A percentile compares a stretch with the other conserved stretches of the same genome.
Evolutionary conservation across 2,329 filamentous ascomycete species (phyloP).

Genomic region (Colletotrichum chlorophyti): DNA sequence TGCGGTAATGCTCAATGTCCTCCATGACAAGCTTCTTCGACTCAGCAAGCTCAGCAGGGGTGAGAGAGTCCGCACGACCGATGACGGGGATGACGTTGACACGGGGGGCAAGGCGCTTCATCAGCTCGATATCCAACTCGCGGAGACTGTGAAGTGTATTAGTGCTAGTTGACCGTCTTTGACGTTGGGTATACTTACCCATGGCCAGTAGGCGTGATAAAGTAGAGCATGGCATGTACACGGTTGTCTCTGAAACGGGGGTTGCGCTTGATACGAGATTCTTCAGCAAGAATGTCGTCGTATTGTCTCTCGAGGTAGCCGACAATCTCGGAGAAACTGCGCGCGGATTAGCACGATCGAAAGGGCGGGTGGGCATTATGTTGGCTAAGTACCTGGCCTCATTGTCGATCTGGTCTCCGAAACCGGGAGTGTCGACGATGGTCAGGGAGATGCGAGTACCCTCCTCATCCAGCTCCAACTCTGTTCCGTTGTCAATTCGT

Average conservation of each 20-base stretch:
- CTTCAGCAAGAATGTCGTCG: conserved; percentile 98
- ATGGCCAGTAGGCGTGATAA: conserved; percentile 97
- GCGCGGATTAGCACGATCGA: background rate
- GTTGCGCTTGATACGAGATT: conserved; percentile 99
- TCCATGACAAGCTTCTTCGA: conserved; percentile 99
- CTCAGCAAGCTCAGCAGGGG: conserved; percentile 93
- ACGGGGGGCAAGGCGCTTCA: conserved; percentile 97
- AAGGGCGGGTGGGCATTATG: background rate
- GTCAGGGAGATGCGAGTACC: conserved; percentile 97
- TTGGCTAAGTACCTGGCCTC: conserved; percentile 78
- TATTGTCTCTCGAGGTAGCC: conserved; percentile 99
- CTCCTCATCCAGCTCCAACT: conserved; percentile 96
- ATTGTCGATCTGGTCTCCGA: conserved; percentile 99
- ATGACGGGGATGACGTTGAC: conserved; percentile 99
- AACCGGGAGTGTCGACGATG: conserved; percentile 97
- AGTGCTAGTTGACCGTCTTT: background rate
- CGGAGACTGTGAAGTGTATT: conserved; percentile 70
- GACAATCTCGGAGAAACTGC: conserved; percentile 94
- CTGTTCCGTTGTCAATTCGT: conserved; percentile 51
- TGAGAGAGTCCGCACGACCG: conserved; percentile 96
- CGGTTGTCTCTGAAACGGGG: conserved; percentile 99
- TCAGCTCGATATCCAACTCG: conserved; percentile 98
- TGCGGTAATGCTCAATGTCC: conserved; percentile 99
- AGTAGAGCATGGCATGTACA: conserved; percentile 97
- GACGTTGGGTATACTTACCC: conserved; percentile 61